Conservation (phyloP, 495 filamentous ascomycete genomes). For the Rhypophila decipiens region DNA sequence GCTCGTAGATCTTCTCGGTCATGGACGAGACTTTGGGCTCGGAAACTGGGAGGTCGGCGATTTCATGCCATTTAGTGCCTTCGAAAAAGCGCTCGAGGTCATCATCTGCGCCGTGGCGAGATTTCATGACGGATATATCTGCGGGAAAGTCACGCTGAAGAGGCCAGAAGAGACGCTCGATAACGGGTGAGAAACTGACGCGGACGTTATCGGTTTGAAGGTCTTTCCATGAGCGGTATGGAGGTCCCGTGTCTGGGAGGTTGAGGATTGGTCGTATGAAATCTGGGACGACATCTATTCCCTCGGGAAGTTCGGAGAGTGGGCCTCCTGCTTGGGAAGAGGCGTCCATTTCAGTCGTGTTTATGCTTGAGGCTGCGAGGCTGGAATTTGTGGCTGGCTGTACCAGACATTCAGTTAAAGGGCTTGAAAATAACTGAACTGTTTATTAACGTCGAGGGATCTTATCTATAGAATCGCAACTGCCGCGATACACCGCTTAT, state of each 20-base stretch:
- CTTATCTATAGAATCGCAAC: no score
- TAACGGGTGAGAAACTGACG: conserved; percentile 10
- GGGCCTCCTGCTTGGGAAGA: no score
- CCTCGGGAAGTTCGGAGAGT: no score
- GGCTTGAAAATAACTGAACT: no score
- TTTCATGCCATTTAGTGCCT: conserved; percentile 11
- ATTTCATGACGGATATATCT: conserved; percentile 17
- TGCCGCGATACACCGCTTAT: no score
- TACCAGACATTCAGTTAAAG: no score
- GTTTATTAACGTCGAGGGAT: no score
- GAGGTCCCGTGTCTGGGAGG: neutral
- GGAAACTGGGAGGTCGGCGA: conserved; percentile 12
- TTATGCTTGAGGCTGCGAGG: no score
- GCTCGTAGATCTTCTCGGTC: conserved; percentile 6
- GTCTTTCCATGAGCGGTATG: conserved; percentile 7
- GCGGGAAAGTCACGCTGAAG: conserved; percentile 16
- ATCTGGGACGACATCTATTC: no score
- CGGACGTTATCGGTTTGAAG: conserved; percentile 6
- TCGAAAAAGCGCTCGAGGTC: conserved; percentile 15
- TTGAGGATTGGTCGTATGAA: no score
- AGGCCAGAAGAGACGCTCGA: conserved; percentile 16
- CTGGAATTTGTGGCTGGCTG: no score
- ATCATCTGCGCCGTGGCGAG: conserved; percentile 1
- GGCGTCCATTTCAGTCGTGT: no score
- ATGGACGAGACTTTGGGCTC: conserved; percentile 20